phyloP scores from a whole-genome alignment of 208 protist species.

The Herpetomonas muscarum region DNA sequence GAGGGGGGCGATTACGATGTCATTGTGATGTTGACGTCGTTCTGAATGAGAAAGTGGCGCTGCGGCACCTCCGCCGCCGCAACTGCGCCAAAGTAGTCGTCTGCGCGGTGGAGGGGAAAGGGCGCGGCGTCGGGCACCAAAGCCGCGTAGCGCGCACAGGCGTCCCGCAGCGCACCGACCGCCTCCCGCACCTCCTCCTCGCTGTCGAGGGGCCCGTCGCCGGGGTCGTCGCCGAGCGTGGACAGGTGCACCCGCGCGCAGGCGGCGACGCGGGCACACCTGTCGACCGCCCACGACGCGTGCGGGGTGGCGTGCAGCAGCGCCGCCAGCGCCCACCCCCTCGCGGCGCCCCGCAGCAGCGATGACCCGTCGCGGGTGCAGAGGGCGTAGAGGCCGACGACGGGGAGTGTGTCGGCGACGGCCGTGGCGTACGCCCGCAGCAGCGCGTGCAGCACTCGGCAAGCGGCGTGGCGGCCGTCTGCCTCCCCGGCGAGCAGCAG shows the following conservation, averaged over 20 bases:
- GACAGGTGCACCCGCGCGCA: background rate
- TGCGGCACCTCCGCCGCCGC: no score
- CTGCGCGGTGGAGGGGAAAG: constrained; percentile 19
- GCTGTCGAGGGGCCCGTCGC: no score
- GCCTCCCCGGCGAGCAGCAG: constrained; percentile 2
- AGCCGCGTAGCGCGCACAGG: constrained; percentile 14
- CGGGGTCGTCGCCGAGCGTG: no score
- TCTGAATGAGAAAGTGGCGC: no score
- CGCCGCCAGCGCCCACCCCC: background rate
- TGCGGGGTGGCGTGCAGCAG: background rate
- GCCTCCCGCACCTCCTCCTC: background rate
- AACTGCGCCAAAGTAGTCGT: constrained; percentile 18
- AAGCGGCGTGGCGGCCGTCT: background rate
- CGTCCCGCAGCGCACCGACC: constrained; percentile 18
- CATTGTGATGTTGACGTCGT: no score
- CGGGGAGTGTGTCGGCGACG: background rate
- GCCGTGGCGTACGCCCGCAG: background rate
- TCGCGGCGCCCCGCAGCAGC: constrained; percentile 4
- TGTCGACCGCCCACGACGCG: no score
- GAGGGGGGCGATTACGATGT: no score
- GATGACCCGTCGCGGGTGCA: background rate
- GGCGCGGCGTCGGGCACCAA: background rate
- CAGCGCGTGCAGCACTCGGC: background rate
- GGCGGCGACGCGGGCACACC: background rate
- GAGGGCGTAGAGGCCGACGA: background rate